Base-by-base conservation (phyloP, 2,329 filamentous ascomycete genomes). In the Juglanconis juglandina region DNA sequence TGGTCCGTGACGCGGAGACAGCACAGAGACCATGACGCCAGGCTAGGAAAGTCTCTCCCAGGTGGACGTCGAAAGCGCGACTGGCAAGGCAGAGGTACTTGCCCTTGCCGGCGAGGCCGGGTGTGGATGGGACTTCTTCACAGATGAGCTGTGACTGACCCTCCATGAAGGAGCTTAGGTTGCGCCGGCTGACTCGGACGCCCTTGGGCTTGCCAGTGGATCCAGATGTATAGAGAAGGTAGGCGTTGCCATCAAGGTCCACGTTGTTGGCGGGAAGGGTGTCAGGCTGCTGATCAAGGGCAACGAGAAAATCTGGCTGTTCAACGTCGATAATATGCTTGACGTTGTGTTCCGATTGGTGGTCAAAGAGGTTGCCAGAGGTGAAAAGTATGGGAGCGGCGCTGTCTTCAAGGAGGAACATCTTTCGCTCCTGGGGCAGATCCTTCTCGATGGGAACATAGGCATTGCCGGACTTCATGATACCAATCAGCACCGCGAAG, bases 371-470 rank as follows among this genome's bases (percentile, higher is more conserved):
- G 37, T 39, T 13, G 11, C 37, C 37, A 39, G 37, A 39, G 14
- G 80, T 84, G 24, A 87, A 68, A 1, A 87, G 68, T 4, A 81
- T 64, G 37, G 69, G 75, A 5, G 82, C 79, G 1, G 72, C 71
- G 0, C 86, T 84, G 66, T 89, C 86, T 47, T 81, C 69, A 11
- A 86, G 65, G n/a, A 89, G 85, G 68, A 87, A 87, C 13, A 77
- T 73, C 68, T 86, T 85, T 33, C 87, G 77, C 56, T 83, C 81
- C 24, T 75, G 72, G 2, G 87, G 87, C 9, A 87, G 81, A 10
- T 78, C 80, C 2, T 83, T 82, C 68, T 89, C 86, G 44, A 89
- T 76, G 1, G 86, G 85, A 42, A 88, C 76, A 69, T 86, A 88
- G 4, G 83, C 81, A 69, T 82, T 86, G 1, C 86, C 86, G 39